Conservation (phyloP, 2,329 filamentous ascomycete species). For the Ceratocystis colombiana region DNA sequence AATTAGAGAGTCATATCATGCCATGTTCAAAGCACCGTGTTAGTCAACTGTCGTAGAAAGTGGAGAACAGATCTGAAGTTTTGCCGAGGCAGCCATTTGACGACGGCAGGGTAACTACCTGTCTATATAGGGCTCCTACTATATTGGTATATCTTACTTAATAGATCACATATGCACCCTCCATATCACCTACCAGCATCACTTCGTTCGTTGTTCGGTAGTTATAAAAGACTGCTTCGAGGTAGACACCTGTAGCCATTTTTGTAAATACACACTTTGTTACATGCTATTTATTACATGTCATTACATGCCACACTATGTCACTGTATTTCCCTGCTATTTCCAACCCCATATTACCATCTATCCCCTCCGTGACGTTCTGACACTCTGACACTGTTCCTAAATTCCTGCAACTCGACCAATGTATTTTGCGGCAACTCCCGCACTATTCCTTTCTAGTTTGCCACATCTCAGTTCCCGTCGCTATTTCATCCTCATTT, state of each 20-base stretch:
- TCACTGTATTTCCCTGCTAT: background rate
- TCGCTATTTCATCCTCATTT: background rate
- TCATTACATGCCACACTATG: background rate
- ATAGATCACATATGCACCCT: background rate
- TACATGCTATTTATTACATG: conserved; percentile 4
- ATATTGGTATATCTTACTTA: background rate
- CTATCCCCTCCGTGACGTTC: background rate
- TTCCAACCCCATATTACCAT: background rate
- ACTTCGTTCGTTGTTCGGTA: background rate
- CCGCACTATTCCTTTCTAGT: background rate
- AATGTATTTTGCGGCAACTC: background rate
- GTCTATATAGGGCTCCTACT: background rate
- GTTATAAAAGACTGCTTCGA: background rate
- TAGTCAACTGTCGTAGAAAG: background rate
- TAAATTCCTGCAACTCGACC: background rate
- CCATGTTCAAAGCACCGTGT: too few species aligned
- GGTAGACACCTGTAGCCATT: background rate
- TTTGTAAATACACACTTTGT: background rate
- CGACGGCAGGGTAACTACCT: background rate
- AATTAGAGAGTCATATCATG: too few species aligned
- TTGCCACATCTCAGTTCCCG: background rate
- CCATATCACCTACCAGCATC: background rate
- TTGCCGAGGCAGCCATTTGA: background rate
- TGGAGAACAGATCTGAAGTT: background rate
- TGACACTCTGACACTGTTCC: background rate